A percentile compares a stretch with the other conserved stretches of the same genome.
phyloP scores from a whole-genome alignment of 2,329 filamentous ascomycete species.

The Hirsutella minnesotensis region DNA sequence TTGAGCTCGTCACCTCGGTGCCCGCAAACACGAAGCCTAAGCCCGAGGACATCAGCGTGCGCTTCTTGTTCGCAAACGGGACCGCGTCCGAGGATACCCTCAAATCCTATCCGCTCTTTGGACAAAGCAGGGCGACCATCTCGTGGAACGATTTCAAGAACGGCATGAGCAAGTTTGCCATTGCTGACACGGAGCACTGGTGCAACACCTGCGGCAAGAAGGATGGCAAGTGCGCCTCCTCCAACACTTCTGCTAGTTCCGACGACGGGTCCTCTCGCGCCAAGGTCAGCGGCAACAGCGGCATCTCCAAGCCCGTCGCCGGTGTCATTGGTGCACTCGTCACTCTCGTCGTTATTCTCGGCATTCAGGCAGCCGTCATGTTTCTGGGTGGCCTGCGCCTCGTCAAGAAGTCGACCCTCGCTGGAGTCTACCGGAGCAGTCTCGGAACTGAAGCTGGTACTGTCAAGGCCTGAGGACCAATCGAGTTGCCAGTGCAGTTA shows the following conservation, averaged over 20 bases:
- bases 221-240: conserved; percentile 49
- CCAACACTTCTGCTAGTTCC: conserved; percentile 12
- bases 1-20: conserved; percentile 58
- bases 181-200: conserved; percentile 56
- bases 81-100: conserved; percentile 41
- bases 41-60: conserved; percentile 38
- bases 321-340: conserved; percentile 71
- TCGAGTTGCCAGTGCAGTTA: too few species aligned
- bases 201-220: conserved; percentile 65
- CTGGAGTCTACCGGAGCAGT: conserved; percentile 1
- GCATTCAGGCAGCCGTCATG: conserved; percentile 30
- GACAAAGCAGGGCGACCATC: conserved; percentile 40
- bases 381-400: conserved; percentile 31
- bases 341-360: conserved; percentile 37
- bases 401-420: conserved; percentile 32
- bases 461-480: conserved; percentile 8
- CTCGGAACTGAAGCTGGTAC: conserved; percentile 4
- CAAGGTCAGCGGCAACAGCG: conserved; percentile 18
- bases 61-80: conserved; percentile 51
- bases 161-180: conserved; percentile 53
- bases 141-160: conserved; percentile 57
- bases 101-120: conserved; percentile 45
- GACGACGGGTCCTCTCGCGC: conserved; percentile 11
- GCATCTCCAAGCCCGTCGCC: conserved; percentile 59
- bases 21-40: conserved; percentile 32